Base-by-base conservation (phyloP, 2,329 filamentous ascomycete genomes). In the Fusarium oxysporum region DNA sequence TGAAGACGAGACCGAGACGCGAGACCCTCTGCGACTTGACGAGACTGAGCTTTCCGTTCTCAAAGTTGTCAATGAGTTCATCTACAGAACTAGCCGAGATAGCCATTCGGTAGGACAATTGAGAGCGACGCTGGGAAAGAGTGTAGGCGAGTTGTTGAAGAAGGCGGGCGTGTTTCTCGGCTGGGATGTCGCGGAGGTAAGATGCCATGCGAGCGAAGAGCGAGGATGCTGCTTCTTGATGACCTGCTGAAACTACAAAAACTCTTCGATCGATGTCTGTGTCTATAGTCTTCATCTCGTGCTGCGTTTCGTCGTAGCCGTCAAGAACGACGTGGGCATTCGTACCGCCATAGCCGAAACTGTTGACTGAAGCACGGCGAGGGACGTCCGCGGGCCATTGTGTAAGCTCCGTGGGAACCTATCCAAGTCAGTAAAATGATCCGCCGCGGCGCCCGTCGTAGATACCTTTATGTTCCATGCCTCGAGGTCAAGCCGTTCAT, bases 281-380 rank as follows among this genome's bases (percentile, higher is more conserved):
- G 14, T 33, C 33, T 8, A 16, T 25, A 6, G 14, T 33, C 10
- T 33, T 50, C 19, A 19, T 13, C 7, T 21, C 21, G 8, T 51
- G 48, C 9, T 25, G 16, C 0, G 21, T 12, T 23, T 41, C 16
- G 1, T 23, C 40, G 16, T 62, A 37, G 25, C 45, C 47, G 10
- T 53, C 51, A 6, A 64, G 32, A 13, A 65, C 23, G 11, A 57
- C 40, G 19, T 65, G 62, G 17, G 55, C 62, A 14, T 65, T 65
- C 3, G 62, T 60, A 14, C 62, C 62, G 5, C 62, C 57, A 6
- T 55, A 41, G 11, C 62, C 62, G 8, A 60, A 60, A 5, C 37
- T 51, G n/a, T 60, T 60, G 28, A 60, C 37, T 6, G 57, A 60
- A 4, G 45, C 45, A 12, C 57, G 35, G 6, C 45, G 44, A 2